These are phyloP conservation scores for Geum urbanum DNA, from an alignment of 306 rosid species.

Conservation along the genomic window DNA sequence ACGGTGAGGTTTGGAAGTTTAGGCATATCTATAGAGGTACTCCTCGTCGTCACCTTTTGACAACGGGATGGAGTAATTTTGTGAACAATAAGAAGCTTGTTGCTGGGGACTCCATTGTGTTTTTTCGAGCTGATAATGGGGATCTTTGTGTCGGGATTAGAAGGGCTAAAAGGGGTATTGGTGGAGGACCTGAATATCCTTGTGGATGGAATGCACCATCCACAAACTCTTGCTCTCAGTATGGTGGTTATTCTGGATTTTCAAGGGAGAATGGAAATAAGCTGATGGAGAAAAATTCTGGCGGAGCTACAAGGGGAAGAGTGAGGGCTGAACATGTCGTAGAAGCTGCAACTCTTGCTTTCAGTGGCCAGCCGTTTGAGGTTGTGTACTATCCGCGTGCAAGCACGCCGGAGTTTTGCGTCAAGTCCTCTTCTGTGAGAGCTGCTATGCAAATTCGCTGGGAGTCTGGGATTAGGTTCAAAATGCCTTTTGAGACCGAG, in stretches of 20 bases:
- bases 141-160: constrained; percentile 95
- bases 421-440: constrained; percentile 61
- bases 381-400: constrained; percentile 83
- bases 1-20: constrained; percentile 85
- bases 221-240: constrained; percentile 30
- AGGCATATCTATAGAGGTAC: constrained; percentile 98
- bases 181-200: constrained; percentile 58
- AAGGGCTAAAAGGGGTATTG: constrained; percentile 90
- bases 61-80: constrained; percentile 98
- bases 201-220: constrained; percentile 50
- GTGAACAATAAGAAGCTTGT: constrained; percentile 95
- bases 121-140: constrained; percentile 74
- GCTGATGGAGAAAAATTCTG: constrained; percentile 25
- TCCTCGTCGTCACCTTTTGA: constrained; percentile 91
- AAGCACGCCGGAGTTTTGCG: constrained; percentile 80
- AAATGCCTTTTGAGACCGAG: constrained; percentile 97
- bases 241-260: constrained; percentile 40
- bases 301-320: constrained; percentile 40
- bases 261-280: constrained; percentile 33
- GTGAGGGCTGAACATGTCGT: constrained; percentile 49
- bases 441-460: constrained; percentile 77
- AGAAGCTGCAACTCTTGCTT: constrained; percentile 76
- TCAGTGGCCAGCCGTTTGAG: constrained; percentile 71
- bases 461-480: constrained; percentile 89
- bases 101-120: constrained; percentile 94